A percentile compares a stretch with the other conserved stretches of the same genome.
Conservation (phyloP, 805 yeast genomes). For the Suhomyces xylopsoci region DNA sequence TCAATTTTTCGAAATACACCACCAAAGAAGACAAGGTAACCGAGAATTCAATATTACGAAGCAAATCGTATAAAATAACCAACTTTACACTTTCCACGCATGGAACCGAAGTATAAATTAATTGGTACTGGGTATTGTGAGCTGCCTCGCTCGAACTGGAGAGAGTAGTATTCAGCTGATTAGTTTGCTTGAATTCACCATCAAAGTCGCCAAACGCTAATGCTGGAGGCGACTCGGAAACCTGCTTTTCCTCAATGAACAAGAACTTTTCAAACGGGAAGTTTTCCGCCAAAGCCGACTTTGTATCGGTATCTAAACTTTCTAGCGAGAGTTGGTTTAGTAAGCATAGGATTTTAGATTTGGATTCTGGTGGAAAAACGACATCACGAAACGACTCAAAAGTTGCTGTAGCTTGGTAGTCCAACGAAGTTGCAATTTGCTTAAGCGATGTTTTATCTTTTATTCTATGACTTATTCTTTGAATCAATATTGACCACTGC, state of each 20-base stretch:
- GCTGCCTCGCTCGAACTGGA: neutral
- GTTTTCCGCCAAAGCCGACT: neutral
- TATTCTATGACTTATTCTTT: constrained; percentile 1
- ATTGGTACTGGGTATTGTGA: neutral
- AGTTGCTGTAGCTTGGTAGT: constrained; percentile 11
- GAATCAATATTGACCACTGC: constrained; percentile 8
- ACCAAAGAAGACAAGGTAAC: neutral
- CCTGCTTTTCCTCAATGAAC: neutral
- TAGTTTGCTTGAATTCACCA: constrained; percentile 8
- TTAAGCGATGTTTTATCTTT: constrained; percentile 1
- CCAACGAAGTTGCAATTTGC: constrained; percentile 12
- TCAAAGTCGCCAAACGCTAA: constrained; percentile 4
- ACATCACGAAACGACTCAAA: constrained; percentile 6
- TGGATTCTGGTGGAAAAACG: neutral
- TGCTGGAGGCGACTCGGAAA: neutral
- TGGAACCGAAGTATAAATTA: neutral
- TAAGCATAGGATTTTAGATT: neutral
- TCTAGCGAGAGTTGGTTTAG: constrained; percentile 2
- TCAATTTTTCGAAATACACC: neutral
- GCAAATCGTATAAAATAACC: neutral
- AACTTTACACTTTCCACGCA: neutral
- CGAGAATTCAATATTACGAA: neutral
- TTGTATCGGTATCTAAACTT: neutral
- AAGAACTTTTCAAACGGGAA: constrained; percentile 7
- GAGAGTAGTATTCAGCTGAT: neutral